These are phyloP conservation scores for Cladobotryum protrusum DNA, from an alignment of 2,329 filamentous ascomycete genomes.

Conservation along the genomic window DNA sequence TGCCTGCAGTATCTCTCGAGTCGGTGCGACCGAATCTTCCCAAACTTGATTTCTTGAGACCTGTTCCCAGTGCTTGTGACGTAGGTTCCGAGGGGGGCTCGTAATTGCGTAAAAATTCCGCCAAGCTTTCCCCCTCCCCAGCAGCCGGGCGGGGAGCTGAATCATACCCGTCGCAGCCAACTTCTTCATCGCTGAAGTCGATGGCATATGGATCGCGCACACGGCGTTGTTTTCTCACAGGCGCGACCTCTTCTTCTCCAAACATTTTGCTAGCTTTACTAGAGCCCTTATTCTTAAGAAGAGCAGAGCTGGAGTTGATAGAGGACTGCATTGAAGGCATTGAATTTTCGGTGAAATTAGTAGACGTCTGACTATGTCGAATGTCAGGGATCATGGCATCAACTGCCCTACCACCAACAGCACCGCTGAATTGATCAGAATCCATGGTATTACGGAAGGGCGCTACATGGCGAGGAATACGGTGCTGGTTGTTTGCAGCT, in stretches of 20 bases:
- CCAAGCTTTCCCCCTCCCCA: constrained; percentile 59
- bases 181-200: constrained; percentile 67
- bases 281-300: constrained; percentile 44
- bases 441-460: constrained; percentile 83
- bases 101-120: constrained; percentile 66
- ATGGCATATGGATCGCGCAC: constrained; percentile 92
- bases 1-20: constrained; percentile 21
- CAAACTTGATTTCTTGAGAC: constrained; percentile 56
- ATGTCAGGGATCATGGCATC: constrained; percentile 53
- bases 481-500: constrained; percentile 54
- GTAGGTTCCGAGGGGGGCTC: constrained; percentile 55
- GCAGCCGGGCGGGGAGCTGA: constrained; percentile 33
- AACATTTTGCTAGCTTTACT: constrained; percentile 30
- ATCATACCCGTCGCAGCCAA: constrained; percentile 41
- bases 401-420: constrained; percentile 48
- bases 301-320: constrained; percentile 67
- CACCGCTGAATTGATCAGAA: constrained; percentile 64
- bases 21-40: constrained; percentile 44
- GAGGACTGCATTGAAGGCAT: constrained; percentile 55
- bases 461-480: constrained; percentile 76
- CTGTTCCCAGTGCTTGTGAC: constrained; percentile 25
- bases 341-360: constrained; percentile 52
- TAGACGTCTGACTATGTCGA: constrained; percentile 51
- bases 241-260: constrained; percentile 50
- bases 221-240: constrained; percentile 68